A percentile compares a stretch with the other conserved stretches of the same genome.
Conservation (phyloP, 495 filamentous ascomycete genomes). For the Oidiodendron maius region DNA sequence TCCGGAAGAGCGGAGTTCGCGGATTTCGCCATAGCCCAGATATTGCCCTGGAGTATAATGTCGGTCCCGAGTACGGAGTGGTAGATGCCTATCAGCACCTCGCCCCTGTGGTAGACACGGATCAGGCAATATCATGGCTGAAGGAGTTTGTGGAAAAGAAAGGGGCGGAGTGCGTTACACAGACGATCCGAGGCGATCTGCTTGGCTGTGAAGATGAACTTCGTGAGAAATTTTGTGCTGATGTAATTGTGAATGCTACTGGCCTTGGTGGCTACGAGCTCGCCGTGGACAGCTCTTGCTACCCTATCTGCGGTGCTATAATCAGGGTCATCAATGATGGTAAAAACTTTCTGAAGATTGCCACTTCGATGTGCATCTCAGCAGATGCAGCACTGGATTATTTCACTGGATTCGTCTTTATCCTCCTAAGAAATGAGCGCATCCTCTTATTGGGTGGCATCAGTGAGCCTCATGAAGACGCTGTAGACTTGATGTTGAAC, state of each 20-base stretch:
- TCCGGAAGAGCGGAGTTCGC: conserved; percentile 28
- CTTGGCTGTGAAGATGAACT: conserved; percentile 33
- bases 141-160: conserved; percentile 37
- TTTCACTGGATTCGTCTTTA: conserved; percentile 43
- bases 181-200: conserved; percentile 34
- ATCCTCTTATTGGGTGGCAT: conserved; percentile 41
- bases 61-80: conserved; percentile 32
- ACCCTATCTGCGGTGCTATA: conserved; percentile 40
- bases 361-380: conserved; percentile 35
- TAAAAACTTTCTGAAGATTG: conserved; percentile 38
- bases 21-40: conserved; percentile 32
- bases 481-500: conserved; percentile 35
- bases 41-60: conserved; percentile 29
- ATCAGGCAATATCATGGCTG: conserved; percentile 40
- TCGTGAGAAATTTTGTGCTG: conserved; percentile 29
- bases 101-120: conserved; percentile 46
- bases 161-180: conserved; percentile 38
- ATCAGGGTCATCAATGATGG: conserved; percentile 48
- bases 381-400: conserved; percentile 27
- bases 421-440: conserved; percentile 45
- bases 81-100: conserved; percentile 43
- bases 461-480: conserved; percentile 30
- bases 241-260: conserved; percentile 42
- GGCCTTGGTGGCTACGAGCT: conserved; percentile 32
- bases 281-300: conserved; percentile 33